Conservation (phyloP, 169 alveolate species). For the Plasmodium gaboni region DNA sequence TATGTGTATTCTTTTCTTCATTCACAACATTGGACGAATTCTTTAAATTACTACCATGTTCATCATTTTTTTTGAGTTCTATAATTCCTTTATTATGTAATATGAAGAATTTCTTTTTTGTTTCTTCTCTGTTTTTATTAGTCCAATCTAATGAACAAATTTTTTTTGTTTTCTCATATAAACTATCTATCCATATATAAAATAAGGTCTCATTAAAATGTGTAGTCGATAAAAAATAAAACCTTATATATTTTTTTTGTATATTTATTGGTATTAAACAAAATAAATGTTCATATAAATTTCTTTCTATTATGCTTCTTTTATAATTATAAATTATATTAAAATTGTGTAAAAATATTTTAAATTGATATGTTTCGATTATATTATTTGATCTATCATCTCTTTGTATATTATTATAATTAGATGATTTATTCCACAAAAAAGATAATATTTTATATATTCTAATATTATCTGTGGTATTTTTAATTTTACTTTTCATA, state of each 20-base stretch:
- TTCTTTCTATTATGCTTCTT: constrained; percentile 38
- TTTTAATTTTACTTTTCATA: constrained; percentile 1
- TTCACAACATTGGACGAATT: background rate
- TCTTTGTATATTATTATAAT: background rate
- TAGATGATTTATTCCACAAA: background rate
- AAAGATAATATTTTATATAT: constrained; percentile 7
- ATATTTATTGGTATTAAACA: constrained; percentile 15
- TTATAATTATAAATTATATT: constrained; percentile 47
- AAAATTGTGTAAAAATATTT: constrained; percentile 57
- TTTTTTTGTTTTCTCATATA: constrained; percentile 14
- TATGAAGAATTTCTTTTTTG: constrained; percentile 20
- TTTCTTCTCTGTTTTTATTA: background rate
- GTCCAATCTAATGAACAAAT: background rate
- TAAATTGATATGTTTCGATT: constrained; percentile 13
- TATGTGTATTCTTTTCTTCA: background rate
- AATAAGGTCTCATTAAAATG: constrained; percentile 23
- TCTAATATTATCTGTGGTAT: background rate
- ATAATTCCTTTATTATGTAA: constrained; percentile 42
- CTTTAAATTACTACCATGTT: background rate
- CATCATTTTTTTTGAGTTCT: background rate
- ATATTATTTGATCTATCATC: background rate
- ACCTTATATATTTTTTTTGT: constrained; percentile 5
- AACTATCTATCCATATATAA: constrained; percentile 44
- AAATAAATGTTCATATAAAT: constrained; percentile 56
- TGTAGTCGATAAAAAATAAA: constrained; percentile 21